Evolutionary conservation across 2,329 filamentous ascomycete genomes (phyloP).

Genomic region (Calycina marina): DNA sequence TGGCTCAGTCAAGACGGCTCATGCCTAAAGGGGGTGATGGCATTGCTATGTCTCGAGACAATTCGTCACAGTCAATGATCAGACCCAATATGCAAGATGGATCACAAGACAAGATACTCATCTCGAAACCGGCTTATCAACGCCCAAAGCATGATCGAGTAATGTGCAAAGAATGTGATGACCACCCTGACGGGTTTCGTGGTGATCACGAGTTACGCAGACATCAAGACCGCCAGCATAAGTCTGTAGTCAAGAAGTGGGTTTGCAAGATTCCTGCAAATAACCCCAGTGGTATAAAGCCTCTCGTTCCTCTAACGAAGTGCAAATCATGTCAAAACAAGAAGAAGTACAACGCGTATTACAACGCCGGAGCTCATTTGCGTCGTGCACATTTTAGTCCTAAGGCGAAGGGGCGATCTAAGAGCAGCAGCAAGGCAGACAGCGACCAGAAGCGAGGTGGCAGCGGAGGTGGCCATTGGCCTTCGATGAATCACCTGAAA

Average conservation of each 20-base stretch:
- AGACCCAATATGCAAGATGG: slow-evolving; percentile 20
- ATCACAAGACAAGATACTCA: slow-evolving; percentile 19
- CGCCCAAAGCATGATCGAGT: slow-evolving; percentile 23
- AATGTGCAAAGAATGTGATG: slow-evolving; percentile 58
- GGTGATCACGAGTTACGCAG: slow-evolving; percentile 75
- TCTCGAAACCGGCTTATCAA: slow-evolving; percentile 22
- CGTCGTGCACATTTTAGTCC: slow-evolving; percentile 77
- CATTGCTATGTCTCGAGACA: slow-evolving; percentile 16
- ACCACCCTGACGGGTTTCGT: slow-evolving; percentile 74
- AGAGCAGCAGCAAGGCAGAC: slow-evolving; percentile 20
- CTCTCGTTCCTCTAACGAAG: slow-evolving; percentile 42
- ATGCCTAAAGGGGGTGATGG: slow-evolving; percentile 20
- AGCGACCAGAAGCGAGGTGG: slow-evolving; percentile 35
- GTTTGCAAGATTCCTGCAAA: slow-evolving; percentile 39
- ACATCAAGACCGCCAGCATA: slow-evolving; percentile 55
- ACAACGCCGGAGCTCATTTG: slow-evolving; percentile 87
- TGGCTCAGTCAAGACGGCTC: slow-evolving; percentile 17
- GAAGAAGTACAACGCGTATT: slow-evolving; percentile 83
- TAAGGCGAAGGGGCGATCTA: slow-evolving; percentile 32
- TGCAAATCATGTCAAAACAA: slow-evolving; percentile 68
- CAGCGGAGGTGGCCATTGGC: slow-evolving; percentile 39
- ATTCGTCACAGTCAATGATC: slow-evolving; percentile 19
- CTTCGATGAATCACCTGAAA: slow-evolving; percentile 41
- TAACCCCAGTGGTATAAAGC: slow-evolving; percentile 32
- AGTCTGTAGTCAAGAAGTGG: slow-evolving; percentile 36